A percentile compares a stretch with the other conserved stretches of the same genome.
Conservation (phyloP, 495 filamentous ascomycete genomes). For the Ramalina peruviana region DNA sequence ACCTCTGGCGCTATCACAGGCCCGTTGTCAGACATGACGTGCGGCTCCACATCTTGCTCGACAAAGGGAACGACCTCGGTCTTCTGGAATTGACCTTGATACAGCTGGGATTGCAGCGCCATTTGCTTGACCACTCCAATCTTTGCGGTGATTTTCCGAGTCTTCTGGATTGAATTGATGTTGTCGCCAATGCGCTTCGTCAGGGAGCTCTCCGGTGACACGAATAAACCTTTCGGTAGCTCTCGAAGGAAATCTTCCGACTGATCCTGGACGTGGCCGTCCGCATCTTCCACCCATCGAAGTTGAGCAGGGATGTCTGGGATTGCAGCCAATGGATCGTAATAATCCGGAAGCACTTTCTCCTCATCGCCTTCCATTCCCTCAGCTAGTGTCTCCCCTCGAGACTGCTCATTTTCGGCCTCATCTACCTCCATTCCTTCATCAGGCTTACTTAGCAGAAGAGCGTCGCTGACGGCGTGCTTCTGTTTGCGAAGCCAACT, state of each 20-base stretch:
- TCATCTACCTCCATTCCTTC: conserved; percentile 31
- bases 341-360: conserved; percentile 76
- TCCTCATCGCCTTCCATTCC: conserved; percentile 80
- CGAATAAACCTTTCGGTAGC: conserved; percentile 60
- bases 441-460: conserved; percentile 27
- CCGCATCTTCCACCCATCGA: conserved; percentile 73
- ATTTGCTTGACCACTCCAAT: conserved; percentile 98
- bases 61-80: conserved; percentile 85
- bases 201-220: conserved; percentile 59
- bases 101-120: conserved; percentile 97
- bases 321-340: conserved; percentile 71
- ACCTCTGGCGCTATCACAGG: conserved; percentile 70
- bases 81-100: conserved; percentile 95
- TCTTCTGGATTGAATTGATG: conserved; percentile 92
- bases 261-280: conserved; percentile 75
- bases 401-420: conserved; percentile 32
- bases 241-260: conserved; percentile 67
- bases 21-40: conserved; percentile 76
- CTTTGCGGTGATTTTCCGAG: conserved; percentile 87
- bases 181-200: conserved; percentile 77
- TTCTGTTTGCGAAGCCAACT: conserved; percentile 66
- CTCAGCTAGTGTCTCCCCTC: conserved; percentile 68
- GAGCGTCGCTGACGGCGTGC: conserved; percentile 36
- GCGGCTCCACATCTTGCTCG: conserved; percentile 70
- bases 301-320: conserved; percentile 67